Evolutionary conservation across 2,329 filamentous ascomycete genomes (phyloP).

Genomic region (Pseudogymnoascus sp.): DNA sequence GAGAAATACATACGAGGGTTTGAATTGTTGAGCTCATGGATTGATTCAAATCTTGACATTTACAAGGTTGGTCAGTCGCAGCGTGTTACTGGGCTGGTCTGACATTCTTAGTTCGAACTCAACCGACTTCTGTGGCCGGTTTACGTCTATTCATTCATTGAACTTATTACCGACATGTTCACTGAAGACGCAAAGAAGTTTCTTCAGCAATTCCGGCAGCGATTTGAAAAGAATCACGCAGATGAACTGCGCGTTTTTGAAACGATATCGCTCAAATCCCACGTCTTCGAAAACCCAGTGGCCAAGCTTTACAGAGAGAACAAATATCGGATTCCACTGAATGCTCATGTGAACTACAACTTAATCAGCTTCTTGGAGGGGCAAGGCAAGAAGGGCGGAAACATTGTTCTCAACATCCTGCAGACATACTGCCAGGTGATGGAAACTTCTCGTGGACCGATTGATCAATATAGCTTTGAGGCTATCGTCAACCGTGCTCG

Average conservation of each 20-base stretch:
- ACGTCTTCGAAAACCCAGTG: constrained; percentile 67
- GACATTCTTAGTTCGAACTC: constrained; percentile 61
- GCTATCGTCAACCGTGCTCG: constrained; percentile 49
- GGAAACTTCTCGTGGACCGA: constrained; percentile 50
- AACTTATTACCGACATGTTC: constrained; percentile 65
- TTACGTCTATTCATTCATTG: constrained; percentile 87
- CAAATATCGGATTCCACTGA: constrained; percentile 87
- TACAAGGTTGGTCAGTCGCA: constrained; percentile 64
- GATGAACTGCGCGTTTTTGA: constrained; percentile 74
- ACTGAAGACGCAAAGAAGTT: constrained; percentile 65
- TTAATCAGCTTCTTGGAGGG: constrained; percentile 83
- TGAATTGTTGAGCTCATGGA: constrained; percentile 68
- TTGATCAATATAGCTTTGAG: constrained; percentile 56
- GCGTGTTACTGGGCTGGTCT: constrained; percentile 14
- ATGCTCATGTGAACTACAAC: constrained; percentile 71
- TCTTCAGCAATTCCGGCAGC: constrained; percentile 54
- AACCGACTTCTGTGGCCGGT: constrained; percentile 83
- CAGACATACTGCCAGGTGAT: constrained; percentile 50
- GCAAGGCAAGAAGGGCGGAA: constrained; percentile 74
- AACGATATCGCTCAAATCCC: constrained; percentile 65
- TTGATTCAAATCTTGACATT: constrained; percentile 84
- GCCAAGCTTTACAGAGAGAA: constrained; percentile 75
- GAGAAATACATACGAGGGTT: constrained; percentile 72
- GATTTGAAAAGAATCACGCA: constrained; percentile 69
- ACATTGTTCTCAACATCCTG: constrained; percentile 67